phyloP scores from a whole-genome alignment of 768 basidiomycete genomes.

The Auricularia cornea region DNA sequence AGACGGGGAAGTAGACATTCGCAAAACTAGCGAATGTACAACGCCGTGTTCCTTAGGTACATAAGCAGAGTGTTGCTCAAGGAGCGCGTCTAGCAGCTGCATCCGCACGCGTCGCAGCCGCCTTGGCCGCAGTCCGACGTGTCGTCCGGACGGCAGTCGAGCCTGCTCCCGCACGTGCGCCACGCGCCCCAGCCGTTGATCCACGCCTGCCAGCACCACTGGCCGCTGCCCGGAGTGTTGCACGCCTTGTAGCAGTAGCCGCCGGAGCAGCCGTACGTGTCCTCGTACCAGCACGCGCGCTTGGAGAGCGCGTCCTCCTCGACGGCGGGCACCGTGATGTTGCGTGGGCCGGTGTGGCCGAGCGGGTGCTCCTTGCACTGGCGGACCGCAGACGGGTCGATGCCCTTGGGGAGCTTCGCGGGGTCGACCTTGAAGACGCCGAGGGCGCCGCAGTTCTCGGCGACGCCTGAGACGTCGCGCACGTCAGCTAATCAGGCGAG shows the following conservation, averaged over 20 bases:
- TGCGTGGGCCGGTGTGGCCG: background rate
- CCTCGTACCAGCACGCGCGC: background rate
- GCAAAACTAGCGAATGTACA: too few relatives aligned
- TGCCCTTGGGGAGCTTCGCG: background rate
- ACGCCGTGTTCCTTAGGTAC: too few relatives aligned
- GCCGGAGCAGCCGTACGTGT: background rate
- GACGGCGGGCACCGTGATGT: background rate
- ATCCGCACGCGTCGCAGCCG: background rate
- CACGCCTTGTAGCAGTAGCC: background rate
- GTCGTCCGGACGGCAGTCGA: background rate
- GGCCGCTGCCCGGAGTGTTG: background rate
- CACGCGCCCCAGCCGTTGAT: background rate
- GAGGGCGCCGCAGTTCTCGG: background rate
- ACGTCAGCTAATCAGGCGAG: too few relatives aligned
- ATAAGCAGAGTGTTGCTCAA: too few relatives aligned
- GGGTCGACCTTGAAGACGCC: background rate
- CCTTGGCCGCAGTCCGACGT: background rate
- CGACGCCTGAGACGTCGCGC: too few relatives aligned
- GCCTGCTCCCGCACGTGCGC: background rate
- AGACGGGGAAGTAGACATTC: too few relatives aligned
- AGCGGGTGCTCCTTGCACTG: background rate
- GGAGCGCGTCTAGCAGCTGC: background rate
- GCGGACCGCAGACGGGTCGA: background rate
- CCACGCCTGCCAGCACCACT: background rate
- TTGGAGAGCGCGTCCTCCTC: background rate